Conservation (phyloP, 2,329 filamentous ascomycete species). For the Neoarthrinium moseri region DNA sequence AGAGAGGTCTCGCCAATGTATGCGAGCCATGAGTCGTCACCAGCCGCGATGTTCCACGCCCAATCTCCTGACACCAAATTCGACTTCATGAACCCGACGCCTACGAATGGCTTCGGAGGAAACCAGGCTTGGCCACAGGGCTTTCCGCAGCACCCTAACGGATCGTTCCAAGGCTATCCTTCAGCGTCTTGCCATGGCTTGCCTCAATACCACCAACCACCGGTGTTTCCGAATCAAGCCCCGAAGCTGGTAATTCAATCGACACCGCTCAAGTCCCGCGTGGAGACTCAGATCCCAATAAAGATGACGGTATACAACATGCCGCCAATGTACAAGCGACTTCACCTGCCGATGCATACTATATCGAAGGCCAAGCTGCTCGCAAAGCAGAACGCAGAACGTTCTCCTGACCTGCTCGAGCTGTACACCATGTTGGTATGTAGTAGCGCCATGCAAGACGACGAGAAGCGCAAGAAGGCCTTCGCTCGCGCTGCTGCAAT, state of each 20-base stretch:
- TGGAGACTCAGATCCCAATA: constrained; percentile 95
- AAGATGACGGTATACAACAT: constrained; percentile 75
- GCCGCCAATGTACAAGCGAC: constrained; percentile 71
- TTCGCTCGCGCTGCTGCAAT: constrained; percentile 55
- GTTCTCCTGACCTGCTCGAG: constrained; percentile 72
- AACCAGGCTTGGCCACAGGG: constrained; percentile 34
- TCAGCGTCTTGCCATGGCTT: neutral
- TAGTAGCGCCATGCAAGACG: constrained; percentile 84
- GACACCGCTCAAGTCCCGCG: constrained; percentile 79
- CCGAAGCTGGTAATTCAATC: constrained; percentile 60
- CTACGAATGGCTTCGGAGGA: constrained; percentile 21
- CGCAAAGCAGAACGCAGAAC: constrained; percentile 66
- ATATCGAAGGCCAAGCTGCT: constrained; percentile 94
- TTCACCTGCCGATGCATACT: constrained; percentile 85
- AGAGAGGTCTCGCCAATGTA: constrained; percentile 55
- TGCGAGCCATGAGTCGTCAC: constrained; percentile 52
- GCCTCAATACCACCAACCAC: constrained; percentile 14
- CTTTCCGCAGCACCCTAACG: constrained; percentile 1
- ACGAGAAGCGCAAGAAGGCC: constrained; percentile 64
- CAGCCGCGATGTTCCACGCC: constrained; percentile 44
- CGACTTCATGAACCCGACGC: constrained; percentile 35
- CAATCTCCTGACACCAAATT: constrained; percentile 42
- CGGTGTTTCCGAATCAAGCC: constrained; percentile 12
- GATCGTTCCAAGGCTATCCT: constrained; percentile 5
- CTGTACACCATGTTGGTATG: constrained; percentile 82